phyloP scores from a whole-genome alignment of 2,329 filamentous ascomycete species.

The Colletotrichum viniferum region DNA sequence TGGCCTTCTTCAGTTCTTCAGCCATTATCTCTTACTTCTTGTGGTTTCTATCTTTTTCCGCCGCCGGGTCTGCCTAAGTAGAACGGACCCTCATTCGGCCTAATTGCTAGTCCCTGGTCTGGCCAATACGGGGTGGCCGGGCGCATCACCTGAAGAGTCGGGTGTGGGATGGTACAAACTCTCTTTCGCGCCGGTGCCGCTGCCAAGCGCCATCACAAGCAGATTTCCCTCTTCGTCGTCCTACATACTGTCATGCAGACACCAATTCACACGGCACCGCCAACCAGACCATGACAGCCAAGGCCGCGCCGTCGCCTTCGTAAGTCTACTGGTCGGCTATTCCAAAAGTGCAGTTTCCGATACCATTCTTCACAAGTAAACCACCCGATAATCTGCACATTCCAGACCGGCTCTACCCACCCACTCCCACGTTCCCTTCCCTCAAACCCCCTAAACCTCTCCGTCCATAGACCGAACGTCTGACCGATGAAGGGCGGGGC shows the following conservation, averaged over 20 bases:
- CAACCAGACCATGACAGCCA: slow-evolving; percentile 4
- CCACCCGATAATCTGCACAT: slow-evolving; percentile 3
- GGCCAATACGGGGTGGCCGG: slow-evolving; percentile 2
- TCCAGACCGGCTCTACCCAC: slow-evolving; percentile 3
- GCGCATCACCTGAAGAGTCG: slow-evolving; percentile 11
- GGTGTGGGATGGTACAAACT: slow-evolving; percentile 14
- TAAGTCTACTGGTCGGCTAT: background rate
- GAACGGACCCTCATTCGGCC: background rate
- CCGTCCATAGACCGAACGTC: background rate
- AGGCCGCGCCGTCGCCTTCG: background rate
- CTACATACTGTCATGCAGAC: slow-evolving; percentile 6
- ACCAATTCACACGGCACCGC: background rate
- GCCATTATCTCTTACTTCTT: background rate
- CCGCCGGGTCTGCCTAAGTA: background rate
- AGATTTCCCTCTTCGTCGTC: slow-evolving; percentile 14
- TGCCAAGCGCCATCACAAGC: slow-evolving; percentile 19
- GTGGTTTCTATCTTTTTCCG: background rate
- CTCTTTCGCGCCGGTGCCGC: slow-evolving; percentile 21
- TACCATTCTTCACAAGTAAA: background rate
- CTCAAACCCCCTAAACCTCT: background rate
- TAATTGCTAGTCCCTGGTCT: background rate
- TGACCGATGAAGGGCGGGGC: slow-evolving; percentile 18
- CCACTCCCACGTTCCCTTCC: background rate
- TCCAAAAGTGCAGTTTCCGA: background rate
- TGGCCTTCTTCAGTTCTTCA: background rate